phyloP scores from a whole-genome alignment of 345 rosid species.

The Brassica carinata region DNA sequence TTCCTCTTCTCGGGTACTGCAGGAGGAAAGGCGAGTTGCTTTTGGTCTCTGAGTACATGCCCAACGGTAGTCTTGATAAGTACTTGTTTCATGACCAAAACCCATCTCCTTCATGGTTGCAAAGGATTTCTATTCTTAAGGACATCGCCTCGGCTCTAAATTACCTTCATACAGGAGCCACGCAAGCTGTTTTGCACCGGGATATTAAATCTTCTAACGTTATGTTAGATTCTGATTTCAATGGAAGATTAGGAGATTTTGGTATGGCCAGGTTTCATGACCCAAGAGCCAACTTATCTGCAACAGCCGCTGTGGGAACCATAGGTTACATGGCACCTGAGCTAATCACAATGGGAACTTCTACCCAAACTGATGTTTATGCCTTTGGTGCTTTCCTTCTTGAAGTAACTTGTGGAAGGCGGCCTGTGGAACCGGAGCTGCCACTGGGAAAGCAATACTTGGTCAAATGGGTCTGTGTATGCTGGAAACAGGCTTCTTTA shows the following conservation, averaged over 20 bases:
- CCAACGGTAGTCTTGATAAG: conserved; percentile 48
- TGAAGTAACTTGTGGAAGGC: conserved; percentile 31
- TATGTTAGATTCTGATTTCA: conserved; percentile 45
- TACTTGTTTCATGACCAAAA: conserved; percentile 28
- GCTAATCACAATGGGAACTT: conserved; percentile 42
- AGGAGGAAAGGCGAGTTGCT: conserved; percentile 47
- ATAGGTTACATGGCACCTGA: conserved; percentile 58
- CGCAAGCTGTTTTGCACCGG: conserved; percentile 48
- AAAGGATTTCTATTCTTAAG: conserved; percentile 39
- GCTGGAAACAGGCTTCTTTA: conserved; percentile 33
- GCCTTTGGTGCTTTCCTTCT: conserved; percentile 38
- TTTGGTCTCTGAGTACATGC: conserved; percentile 48
- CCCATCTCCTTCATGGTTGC: conserved; percentile 42
- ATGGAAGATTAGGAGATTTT: conserved; percentile 53
- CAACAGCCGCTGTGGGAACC: conserved; percentile 51
- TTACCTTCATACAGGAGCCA: conserved; percentile 51
- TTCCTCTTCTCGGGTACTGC: conserved; percentile 48
- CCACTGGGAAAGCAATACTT: neutral
- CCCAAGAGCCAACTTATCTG: conserved; percentile 32
- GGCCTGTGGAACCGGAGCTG: conserved; percentile 33
- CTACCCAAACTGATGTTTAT: conserved; percentile 42
- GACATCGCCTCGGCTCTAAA: conserved; percentile 44
- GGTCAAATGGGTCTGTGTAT: conserved; percentile 33
- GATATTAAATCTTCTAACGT: conserved; percentile 50
- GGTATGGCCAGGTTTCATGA: conserved; percentile 50